Evolutionary conservation across 208 protist genomes (phyloP), one percentile per base, ranked within the genome.

Genomic region (Trypanosomatidae sp.): DNA sequence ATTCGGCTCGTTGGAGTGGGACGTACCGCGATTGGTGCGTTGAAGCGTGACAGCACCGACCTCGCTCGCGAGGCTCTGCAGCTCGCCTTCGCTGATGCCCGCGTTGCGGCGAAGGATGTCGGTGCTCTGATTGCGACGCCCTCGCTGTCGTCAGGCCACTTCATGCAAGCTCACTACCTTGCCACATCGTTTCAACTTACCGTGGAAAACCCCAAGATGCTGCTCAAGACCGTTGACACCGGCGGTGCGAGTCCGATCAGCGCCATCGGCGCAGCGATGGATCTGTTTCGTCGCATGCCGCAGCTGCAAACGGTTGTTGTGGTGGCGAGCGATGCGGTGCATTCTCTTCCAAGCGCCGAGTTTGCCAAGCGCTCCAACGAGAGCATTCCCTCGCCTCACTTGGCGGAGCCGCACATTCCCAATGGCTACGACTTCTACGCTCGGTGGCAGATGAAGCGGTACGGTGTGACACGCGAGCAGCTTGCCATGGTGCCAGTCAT

Each of bases 161-260:
- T 94, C 33, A 94, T 94, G 90, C 81, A 85, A 53, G 87, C 87
- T 5, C 90, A 94, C 75, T 86, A 85, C 78, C 68, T 94, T 7
- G 87, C 83, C 36, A 92, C 90, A 12, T 66, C 78, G 10, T 76
- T 82, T 22, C 80, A 81, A n/a, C n/a, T n/a, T n/a, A n/a, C n/a
- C n/a, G n/a, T n/a, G n/a, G n/a, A n/a, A n/a, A n/a, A n/a, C n/a
- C n/a, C n/a, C n/a, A n/a, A n/a, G n/a, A n/a, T n/a, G n/a, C n/a
- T 94, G 30, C 36, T 90, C 19, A 86, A 85, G 41, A 94, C 89
- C 1, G 65, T 94, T 10, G 89, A 91, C 81, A 89, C 87, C 7
- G 89, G 89, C 30, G 89, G 89, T 33, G 89, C 89, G 1, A 84
- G 87, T 9, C 89, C 89, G 9, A 89, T 94, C 73, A 86, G 80